Conservation (phyloP, 345 rosid genomes). For the Microcos paniculata region DNA sequence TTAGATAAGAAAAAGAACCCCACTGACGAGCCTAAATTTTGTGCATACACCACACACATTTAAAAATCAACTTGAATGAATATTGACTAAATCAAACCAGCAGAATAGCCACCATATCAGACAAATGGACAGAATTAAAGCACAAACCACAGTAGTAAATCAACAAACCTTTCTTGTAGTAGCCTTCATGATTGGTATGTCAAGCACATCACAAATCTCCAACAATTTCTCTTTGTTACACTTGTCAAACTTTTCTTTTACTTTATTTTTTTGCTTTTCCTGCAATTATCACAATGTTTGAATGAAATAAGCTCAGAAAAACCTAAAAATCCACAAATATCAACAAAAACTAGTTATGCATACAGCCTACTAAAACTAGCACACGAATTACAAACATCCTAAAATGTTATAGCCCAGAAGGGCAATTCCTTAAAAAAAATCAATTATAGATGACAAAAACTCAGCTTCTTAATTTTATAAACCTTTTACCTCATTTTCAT, state of each 20-base stretch:
- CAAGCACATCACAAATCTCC: constrained; percentile 85
- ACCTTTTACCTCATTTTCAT: constrained; percentile 69
- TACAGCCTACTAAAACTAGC: not conserved
- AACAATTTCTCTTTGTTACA: constrained; percentile 73
- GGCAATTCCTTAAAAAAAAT: not conserved
- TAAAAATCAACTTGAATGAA: too few relatives aligned
- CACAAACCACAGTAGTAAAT: constrained; percentile 5
- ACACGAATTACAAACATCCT: not conserved
- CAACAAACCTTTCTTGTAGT: constrained; percentile 70
- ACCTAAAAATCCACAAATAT: not conserved
- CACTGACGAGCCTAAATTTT: not conserved
- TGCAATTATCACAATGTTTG: constrained; percentile 30
- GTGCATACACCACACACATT: too few relatives aligned
- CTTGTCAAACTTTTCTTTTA: constrained; percentile 85
- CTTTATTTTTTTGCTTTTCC: constrained; percentile 77
- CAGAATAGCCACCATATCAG: too few relatives aligned
- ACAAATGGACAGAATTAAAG: not conserved
- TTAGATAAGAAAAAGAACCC: not conserved
- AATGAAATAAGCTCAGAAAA: constrained; percentile 1
- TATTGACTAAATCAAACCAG: not conserved
- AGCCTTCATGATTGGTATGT: constrained; percentile 59
- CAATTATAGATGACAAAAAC: not conserved
- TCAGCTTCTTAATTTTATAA: not conserved
- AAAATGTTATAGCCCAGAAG: not conserved
- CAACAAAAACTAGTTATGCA: not conserved